Evolutionary conservation across 345 rosid genomes (phyloP).

Genomic region (Arabis alpina): DNA sequence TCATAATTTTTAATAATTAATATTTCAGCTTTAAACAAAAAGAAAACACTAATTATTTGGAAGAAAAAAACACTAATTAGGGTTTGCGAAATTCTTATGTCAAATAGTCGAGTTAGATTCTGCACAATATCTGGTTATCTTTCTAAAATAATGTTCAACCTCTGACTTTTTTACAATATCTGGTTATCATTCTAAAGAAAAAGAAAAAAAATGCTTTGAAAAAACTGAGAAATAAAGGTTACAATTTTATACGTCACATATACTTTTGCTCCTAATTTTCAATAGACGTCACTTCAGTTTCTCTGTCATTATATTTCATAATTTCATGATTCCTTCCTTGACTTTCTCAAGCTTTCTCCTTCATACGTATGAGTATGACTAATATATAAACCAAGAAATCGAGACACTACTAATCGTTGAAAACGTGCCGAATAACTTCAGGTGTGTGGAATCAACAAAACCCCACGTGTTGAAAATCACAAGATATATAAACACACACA

Average conservation of each 20-base stretch:
- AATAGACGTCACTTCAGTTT: background rate
- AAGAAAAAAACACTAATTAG: no score
- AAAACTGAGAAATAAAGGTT: background rate
- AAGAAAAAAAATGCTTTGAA: background rate
- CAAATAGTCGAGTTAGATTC: no score
- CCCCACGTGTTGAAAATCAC: slow-evolving; percentile 25
- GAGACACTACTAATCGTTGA: slow-evolving; percentile 15
- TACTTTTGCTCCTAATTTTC: background rate
- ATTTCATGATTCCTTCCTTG: background rate
- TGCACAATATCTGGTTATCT: no score
- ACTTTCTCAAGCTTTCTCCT: slow-evolving; percentile 6
- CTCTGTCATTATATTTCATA: no score
- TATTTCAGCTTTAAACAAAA: no score
- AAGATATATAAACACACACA: slow-evolving; percentile 16
- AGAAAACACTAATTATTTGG: no score
- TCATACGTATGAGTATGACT: slow-evolving; percentile 26
- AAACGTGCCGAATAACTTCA: slow-evolving; percentile 31
- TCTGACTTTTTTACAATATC: no score
- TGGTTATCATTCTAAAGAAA: no score
- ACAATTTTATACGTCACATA: background rate
- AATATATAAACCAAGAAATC: background rate
- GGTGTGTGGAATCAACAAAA: slow-evolving; percentile 9
- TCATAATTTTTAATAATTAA: no score
- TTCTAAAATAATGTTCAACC: no score
- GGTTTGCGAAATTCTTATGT: no score